These are phyloP conservation scores for Ascoidea tarda DNA, from an alignment of 805 yeast genomes.

Conservation along the genomic window DNA sequence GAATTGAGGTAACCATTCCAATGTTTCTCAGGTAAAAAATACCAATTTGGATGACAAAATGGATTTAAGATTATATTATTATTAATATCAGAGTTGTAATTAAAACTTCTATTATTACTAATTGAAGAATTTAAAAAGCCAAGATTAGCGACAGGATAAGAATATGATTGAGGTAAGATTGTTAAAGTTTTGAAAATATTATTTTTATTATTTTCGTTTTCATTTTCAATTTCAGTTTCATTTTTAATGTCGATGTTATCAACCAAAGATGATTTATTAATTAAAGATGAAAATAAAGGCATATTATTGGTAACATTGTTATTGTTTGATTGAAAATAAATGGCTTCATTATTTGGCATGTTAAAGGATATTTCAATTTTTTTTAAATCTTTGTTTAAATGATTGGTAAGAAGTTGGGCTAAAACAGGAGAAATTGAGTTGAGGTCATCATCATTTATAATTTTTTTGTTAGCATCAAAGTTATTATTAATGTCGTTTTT, in stretches of 20 bases:
- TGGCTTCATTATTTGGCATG: constrained; percentile 49
- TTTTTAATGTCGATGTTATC: constrained; percentile 39
- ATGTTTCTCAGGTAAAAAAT: constrained; percentile 44
- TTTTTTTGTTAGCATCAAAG: no score
- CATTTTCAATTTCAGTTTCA: neutral
- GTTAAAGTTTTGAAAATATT: constrained; percentile 54
- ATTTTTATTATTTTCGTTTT: no score
- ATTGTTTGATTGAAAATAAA: constrained; percentile 35
- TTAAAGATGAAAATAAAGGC: constrained; percentile 69
- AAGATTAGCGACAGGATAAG: constrained; percentile 24
- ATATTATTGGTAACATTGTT: constrained; percentile 26
- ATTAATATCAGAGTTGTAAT: constrained; percentile 32
- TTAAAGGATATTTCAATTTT: constrained; percentile 40
- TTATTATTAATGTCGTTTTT: no score
- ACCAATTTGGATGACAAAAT: constrained; percentile 50
- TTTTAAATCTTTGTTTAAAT: constrained; percentile 30
- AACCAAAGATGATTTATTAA: constrained; percentile 60
- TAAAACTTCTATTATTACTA: constrained; percentile 23
- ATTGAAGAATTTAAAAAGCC: constrained; percentile 16
- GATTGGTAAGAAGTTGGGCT: neutral
- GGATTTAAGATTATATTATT: constrained; percentile 35
- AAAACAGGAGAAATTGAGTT: neutral
- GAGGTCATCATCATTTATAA: neutral
- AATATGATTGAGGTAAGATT: constrained; percentile 38
- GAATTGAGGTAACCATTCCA: constrained; percentile 34